Percentiles rank a stretch among this genome's conserved stretches.
phyloP scores from a whole-genome alignment of 495 filamentous ascomycete species.

The Tuber magnatum region DNA sequence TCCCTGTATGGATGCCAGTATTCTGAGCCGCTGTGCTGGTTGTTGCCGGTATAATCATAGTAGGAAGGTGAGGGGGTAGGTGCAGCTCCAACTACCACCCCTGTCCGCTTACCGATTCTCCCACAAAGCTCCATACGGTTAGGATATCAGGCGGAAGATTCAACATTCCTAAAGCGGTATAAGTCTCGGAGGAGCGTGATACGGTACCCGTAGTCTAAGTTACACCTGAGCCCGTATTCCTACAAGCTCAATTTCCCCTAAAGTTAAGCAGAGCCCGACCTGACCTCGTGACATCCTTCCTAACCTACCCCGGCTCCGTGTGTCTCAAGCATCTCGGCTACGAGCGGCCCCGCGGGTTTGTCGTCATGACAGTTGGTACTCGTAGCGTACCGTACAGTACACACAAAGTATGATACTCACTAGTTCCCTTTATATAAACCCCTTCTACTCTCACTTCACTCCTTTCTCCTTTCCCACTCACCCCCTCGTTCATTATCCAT shows the following conservation, averaged over 20 bases:
- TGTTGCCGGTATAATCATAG: background rate
- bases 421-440: background rate
- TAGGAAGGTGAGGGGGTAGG: background rate
- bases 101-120: background rate
- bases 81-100: background rate
- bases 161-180: slow-evolving; percentile 1
- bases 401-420: background rate
- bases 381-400: background rate
- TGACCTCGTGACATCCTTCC: background rate
- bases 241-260: background rate
- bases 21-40: background rate
- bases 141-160: background rate
- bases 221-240: background rate
- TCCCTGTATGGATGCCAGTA: background rate
- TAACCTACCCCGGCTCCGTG: background rate
- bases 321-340: slow-evolving; percentile 1
- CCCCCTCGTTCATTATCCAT: background rate
- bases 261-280: background rate
- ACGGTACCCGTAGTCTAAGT: background rate
- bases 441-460: background rate
- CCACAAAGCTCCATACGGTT: background rate
- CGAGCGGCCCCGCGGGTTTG: background rate
- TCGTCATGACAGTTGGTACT: background rate
- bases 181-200: background rate
- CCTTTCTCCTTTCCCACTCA: background rate